phyloP scores from a whole-genome alignment of 441 rosid species.

The Raphanus hybrid region DNA sequence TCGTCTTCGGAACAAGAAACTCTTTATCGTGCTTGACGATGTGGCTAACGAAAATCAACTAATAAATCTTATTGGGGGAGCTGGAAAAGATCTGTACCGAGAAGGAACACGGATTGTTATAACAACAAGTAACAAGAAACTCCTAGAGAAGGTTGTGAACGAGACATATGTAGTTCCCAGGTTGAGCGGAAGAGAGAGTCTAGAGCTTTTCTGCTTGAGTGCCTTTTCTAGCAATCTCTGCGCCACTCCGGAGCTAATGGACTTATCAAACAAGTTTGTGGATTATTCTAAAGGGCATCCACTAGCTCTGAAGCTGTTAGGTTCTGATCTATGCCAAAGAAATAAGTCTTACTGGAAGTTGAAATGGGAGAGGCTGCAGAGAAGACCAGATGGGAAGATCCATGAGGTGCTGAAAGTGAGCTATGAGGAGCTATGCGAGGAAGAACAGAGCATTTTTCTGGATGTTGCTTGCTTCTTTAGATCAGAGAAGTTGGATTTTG shows the following conservation, averaged over 20 bases:
- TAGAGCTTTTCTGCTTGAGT: conserved; percentile 41
- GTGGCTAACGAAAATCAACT: conserved; percentile 30
- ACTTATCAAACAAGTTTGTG: conserved; percentile 29
- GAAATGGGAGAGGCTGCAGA: conserved; percentile 29
- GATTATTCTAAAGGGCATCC: conserved; percentile 46
- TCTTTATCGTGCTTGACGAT: conserved; percentile 43
- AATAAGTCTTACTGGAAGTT: conserved; percentile 35
- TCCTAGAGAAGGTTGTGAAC: conserved; percentile 17
- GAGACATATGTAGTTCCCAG: conserved; percentile 23
- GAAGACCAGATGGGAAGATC: conserved; percentile 29
- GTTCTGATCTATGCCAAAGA: conserved; percentile 21
- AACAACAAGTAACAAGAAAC: conserved; percentile 44
- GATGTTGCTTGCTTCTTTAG: conserved; percentile 50
- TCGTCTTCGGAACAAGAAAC: conserved; percentile 26
- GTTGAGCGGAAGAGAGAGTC: conserved; percentile 35
- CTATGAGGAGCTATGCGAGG: conserved; percentile 29
- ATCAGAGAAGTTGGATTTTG: conserved; percentile 22
- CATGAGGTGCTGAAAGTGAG: conserved; percentile 34
- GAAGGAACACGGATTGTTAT: conserved; percentile 46
- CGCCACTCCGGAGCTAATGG: background rate
- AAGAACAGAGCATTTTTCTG: conserved; percentile 42
- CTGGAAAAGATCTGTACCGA: conserved; percentile 29
- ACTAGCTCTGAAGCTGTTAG: conserved; percentile 33
- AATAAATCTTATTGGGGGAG: conserved; percentile 23
- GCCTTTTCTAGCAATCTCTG: conserved; percentile 41